Base-by-base conservation (phyloP, 2,329 filamentous ascomycete genomes). In the Zopfia rhizophila region DNA sequence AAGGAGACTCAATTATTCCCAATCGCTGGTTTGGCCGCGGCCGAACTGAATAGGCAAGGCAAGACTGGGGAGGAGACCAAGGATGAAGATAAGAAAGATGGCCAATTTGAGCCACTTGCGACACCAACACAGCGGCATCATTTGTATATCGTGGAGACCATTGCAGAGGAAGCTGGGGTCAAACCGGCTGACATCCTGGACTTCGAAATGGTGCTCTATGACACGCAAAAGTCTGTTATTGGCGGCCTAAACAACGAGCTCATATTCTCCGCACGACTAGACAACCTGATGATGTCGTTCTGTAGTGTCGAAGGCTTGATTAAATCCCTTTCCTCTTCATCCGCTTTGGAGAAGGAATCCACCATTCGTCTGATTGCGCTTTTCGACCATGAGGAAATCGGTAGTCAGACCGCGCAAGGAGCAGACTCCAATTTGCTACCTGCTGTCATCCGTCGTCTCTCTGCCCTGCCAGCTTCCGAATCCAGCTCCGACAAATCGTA, bases 381-480 rank as follows among this genome's bases (percentile, higher is more conserved):
- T 73, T 99, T 99, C 72, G 94, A 99, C 70, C 92, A 99, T 75
- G 94, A 99, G 74, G 94, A 99, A 70, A 94, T 99, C 65, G 94
- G 94, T 41, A 96, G 90, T 51, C 86, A 84, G 46, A 96, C 91
- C 3, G 92, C 93, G 4, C 94, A 99, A 66, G 94, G 94, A 51
- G 94, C 94, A 13, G 86, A 95, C 74, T 96, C 91, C 4, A 96
- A 96, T 74, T 82, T 96, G 46, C 82, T 99, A 13, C 93, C 94
- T 2, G 84, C 90, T 17, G 87, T 97, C 33, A 82, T 97, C 41
- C 88, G 90, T 51, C 89, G 94, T 42, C 82, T 99, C 13, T 94
- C 90, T 1, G 88, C 90, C 22, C 79, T 97, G 22, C 88, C 89
- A 4, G 81, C 84, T 17, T 78, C 80, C 17, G 77, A 81, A 48